Evolutionary conservation across 768 basidiomycete genomes (phyloP).

Genomic region (Xanthoconium purpureum): DNA sequence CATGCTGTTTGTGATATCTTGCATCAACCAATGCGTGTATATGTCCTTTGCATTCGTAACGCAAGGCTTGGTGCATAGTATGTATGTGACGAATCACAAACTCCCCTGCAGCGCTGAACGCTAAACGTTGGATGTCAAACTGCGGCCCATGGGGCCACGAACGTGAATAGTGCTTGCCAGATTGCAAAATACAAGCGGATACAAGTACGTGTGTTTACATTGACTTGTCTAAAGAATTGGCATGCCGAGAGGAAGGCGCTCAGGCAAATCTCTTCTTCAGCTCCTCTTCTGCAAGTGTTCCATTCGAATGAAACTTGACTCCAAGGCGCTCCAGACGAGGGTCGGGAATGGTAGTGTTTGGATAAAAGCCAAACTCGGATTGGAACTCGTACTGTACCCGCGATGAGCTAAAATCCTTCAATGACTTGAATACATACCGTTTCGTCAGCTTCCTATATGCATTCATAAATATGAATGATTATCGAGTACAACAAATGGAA

Average conservation of each 20-base stretch:
- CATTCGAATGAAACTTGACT: constrained; percentile 25
- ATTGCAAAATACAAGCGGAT: too few relatives aligned
- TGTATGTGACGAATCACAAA: too few relatives aligned
- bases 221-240: too few relatives aligned
- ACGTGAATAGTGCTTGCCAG: too few relatives aligned
- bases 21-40: too few relatives aligned
- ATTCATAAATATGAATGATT: neutral
- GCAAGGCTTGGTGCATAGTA: too few relatives aligned
- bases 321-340: constrained; percentile 25
- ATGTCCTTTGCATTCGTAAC: too few relatives aligned
- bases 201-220: too few relatives aligned
- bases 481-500: neutral
- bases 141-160: too few relatives aligned
- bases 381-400: constrained; percentile 21
- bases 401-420: neutral
- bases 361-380: constrained; percentile 27
- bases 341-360: constrained; percentile 20
- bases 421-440: constrained; percentile 18
- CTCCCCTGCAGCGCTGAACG: too few relatives aligned
- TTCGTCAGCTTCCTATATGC: constrained; percentile 19
- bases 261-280: constrained; percentile 20
- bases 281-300: constrained; percentile 15
- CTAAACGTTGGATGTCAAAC: too few relatives aligned
- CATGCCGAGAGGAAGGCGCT: neutral
- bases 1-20: too few relatives aligned